Conservation (phyloP, 2,329 filamentous ascomycete species). For the Polytolypa hystricis region DNA sequence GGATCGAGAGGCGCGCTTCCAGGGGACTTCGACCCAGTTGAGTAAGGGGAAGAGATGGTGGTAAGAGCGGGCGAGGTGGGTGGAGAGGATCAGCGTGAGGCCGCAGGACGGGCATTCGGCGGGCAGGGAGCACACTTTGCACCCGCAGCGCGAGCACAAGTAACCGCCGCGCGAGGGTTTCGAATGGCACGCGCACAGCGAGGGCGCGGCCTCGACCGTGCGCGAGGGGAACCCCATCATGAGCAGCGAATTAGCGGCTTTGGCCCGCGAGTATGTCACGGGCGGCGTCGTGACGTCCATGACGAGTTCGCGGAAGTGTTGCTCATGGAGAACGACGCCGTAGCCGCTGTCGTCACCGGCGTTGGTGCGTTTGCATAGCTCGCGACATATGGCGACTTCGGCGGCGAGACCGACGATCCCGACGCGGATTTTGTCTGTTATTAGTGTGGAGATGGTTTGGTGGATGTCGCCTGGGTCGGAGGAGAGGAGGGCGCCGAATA, state of each 20-base stretch:
- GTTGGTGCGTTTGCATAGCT: constrained; percentile 82
- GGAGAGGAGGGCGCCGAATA: constrained; percentile 82
- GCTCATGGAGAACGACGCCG: constrained; percentile 73
- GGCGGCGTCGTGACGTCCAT: constrained; percentile 83
- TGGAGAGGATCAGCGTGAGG: constrained; percentile 85
- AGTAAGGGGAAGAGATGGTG: constrained; percentile 83
- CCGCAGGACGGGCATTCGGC: constrained; percentile 85
- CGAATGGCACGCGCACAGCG: constrained; percentile 85
- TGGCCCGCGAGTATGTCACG: constrained; percentile 56
- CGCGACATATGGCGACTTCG: constrained; percentile 82
- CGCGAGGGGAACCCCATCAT: constrained; percentile 98
- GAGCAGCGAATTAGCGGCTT: constrained; percentile 47
- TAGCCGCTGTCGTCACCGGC: constrained; percentile 61
- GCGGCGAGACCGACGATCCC: constrained; percentile 83
- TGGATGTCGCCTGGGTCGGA: constrained; percentile 93
- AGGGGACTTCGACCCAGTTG: constrained; percentile 85
- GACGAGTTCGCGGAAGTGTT: constrained; percentile 80
- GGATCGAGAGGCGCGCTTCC: constrained; percentile 56
- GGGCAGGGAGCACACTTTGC: constrained; percentile 81
- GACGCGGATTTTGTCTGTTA: constrained; percentile 74
- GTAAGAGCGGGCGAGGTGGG: constrained; percentile 83
- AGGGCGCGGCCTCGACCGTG: constrained; percentile 59
- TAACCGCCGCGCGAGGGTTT: constrained; percentile 75
- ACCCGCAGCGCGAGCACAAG: constrained; percentile 74
- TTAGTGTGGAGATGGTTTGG: constrained; percentile 68